A percentile compares a stretch with the other conserved stretches of the same genome.
Conservation (phyloP, 441 rosid genomes). For the Bocquillonia castaneifolia region DNA sequence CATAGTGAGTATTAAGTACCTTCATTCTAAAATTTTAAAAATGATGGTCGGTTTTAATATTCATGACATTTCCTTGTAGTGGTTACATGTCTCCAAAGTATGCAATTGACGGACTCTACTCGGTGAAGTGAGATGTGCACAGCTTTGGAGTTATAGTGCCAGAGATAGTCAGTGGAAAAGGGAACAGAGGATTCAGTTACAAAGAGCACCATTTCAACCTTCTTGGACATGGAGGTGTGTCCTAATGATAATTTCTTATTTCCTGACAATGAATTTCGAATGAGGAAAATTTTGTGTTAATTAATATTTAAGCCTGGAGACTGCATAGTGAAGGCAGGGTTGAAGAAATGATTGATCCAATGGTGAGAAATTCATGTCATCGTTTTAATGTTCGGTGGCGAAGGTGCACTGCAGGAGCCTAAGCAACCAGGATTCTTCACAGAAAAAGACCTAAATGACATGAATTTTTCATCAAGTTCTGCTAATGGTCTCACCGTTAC, state of each 20-base stretch:
- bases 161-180: constrained; percentile 64
- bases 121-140: constrained; percentile 63
- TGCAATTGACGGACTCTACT: constrained; percentile 68
- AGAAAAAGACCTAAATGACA: no score
- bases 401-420: constrained; percentile 23
- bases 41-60: no score
- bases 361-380: constrained; percentile 20
- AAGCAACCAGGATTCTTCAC: constrained; percentile 32
- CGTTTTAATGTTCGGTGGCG: constrained; percentile 36
- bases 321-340: constrained; percentile 30
- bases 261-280: no score
- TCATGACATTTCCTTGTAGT: constrained; percentile 36
- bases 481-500: no score
- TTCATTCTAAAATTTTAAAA: no score
- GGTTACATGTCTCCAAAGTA: constrained; percentile 89
- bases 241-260: no score
- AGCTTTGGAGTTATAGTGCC: constrained; percentile 67
- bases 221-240: constrained; percentile 53
- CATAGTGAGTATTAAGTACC: constrained; percentile 54
- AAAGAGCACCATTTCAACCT: constrained; percentile 27
- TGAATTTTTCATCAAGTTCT: no score
- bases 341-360: constrained; percentile 18
- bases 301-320: constrained; percentile 35
- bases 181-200: constrained; percentile 53
- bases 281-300: no score